Base-by-base conservation (phyloP, 192 early-diverging fungal genomes). In the Pilobolus umbonatus region DNA sequence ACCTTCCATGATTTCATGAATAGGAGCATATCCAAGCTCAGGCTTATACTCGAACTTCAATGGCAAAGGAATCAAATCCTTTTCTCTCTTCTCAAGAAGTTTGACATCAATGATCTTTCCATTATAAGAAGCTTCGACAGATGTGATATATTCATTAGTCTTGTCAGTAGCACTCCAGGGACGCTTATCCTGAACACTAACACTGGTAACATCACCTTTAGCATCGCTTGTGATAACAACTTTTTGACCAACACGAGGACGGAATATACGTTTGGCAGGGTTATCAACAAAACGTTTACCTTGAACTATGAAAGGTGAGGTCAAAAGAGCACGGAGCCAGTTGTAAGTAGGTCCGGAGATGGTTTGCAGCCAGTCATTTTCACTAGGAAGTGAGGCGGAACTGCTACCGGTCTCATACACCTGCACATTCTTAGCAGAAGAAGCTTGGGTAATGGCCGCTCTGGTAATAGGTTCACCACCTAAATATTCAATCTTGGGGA, bases 321-420 rank as follows among this genome's bases (percentile, higher is more conserved):
- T 87, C 56, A 97, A 68, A 36, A 97, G 68, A 0, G 94, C 91
- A 19, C 86, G 88, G 56, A 94, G 76, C 94, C 94, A 97, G 24
- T 73, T 83, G 60, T 76, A 81, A 14, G 84, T 65, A 26, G 72
- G 65, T n/a, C 90, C 90, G 43, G 88, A 85, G 34, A 96, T 74
- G 52, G 73, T 65, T 49, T 91, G 81, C 12, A 93, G 61, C 85
- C 87, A 94, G 19, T 75, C 78, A 46, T 76, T 64, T 24, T 70
- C 50, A 12, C 59, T 45, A 44, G 89, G 89, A 46, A 88, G 57
- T 15, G 54, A 25, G 19, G 68, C 64, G n/a, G 76, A 74, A 45
- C 63, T 55, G 29, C 75, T 76, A 15, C 77, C 67, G n/a, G 85
- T 67, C 52, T 84, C 78, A 58, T 84, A 77, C 75, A 88, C 76